Percentiles rank a stretch among this genome's conserved stretches.
Evolutionary conservation across 257 asterid genomes (phyloP).

Genomic region (Verbascum thapsus): DNA sequence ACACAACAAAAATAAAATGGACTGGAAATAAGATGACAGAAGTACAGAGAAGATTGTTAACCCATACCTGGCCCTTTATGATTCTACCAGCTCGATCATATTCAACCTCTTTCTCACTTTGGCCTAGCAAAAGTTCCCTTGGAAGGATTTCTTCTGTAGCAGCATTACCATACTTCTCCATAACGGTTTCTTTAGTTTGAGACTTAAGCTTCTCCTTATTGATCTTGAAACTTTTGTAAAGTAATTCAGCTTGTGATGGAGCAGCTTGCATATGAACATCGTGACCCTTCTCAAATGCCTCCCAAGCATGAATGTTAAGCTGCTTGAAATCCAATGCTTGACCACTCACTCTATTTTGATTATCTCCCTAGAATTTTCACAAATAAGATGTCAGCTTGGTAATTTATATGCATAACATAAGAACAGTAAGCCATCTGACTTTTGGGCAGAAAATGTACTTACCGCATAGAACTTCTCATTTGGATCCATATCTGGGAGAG

Average conservation of each 20-base stretch:
- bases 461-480: conserved; percentile 91
- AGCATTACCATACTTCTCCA: conserved; percentile 96
- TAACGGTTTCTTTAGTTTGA: conserved; percentile 79
- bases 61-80: conserved; percentile 90
- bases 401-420: conserved; percentile 1
- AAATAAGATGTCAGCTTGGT: not conserved
- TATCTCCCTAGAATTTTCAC: conserved; percentile 68
- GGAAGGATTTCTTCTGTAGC: conserved; percentile 85
- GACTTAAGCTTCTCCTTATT: conserved; percentile 78
- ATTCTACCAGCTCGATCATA: conserved; percentile 96
- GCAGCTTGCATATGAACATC: conserved; percentile 99
- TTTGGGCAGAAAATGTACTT: conserved; percentile 30
- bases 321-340: conserved; percentile 98
- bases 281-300: conserved; percentile 95
- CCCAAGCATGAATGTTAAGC: conserved; percentile 95
- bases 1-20: not conserved
- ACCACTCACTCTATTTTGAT: conserved; percentile 83
- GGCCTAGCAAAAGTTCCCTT: conserved; percentile 84
- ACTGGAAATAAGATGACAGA: not conserved
- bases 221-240: conserved; percentile 72
- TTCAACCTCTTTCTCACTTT: conserved; percentile 86
- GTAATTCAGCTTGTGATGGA: conserved; percentile 97
- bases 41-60: not conserved
- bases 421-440: conserved; percentile 10
- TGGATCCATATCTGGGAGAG: conserved; percentile 97